A percentile compares a stretch with the other conserved stretches of the same genome.
phyloP scores from a whole-genome alignment of 306 rosid genomes.

The Phaseolus lunatus region DNA sequence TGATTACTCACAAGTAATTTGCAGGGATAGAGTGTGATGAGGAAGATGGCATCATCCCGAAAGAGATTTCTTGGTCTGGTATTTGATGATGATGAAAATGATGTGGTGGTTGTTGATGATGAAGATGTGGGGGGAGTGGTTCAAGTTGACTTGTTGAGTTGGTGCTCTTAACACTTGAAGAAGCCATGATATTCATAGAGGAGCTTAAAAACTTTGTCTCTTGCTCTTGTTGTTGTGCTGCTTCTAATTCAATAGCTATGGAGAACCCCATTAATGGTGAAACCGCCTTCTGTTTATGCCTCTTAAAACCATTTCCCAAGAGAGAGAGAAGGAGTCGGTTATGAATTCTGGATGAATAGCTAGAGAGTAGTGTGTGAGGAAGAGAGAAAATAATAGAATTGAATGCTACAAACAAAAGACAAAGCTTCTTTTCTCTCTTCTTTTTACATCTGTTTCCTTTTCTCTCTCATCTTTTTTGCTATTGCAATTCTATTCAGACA shows the following conservation, averaged over 20 bases:
- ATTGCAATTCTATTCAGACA: conserved; percentile 42
- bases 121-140: conserved; percentile 50
- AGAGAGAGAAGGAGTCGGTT: conserved; percentile 54
- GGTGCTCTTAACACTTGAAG: conserved; percentile 63
- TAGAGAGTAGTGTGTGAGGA: conserved; percentile 21
- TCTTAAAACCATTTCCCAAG: conserved; percentile 46
- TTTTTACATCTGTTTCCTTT: conserved; percentile 7
- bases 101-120: conserved; percentile 32
- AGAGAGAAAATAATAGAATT: conserved; percentile 48
- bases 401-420: conserved; percentile 61
- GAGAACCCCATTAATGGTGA: conserved; percentile 61
- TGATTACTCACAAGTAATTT: conserved; percentile 70
- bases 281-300: conserved; percentile 53
- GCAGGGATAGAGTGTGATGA: conserved; percentile 63
- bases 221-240: conserved; percentile 38
- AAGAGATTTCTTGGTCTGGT: conserved; percentile 64
- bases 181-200: conserved; percentile 63
- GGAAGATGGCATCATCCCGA: conserved; percentile 75
- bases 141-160: conserved; percentile 52
- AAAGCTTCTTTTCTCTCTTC: conserved; percentile 33
- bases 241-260: conserved; percentile 38
- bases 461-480: conserved; percentile 37
- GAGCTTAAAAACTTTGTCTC: conserved; percentile 47
- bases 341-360: conserved; percentile 40
- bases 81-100: conserved; percentile 43